phyloP scores from a whole-genome alignment of 2,329 filamentous ascomycete genomes.

The Tympanopsis confertula region DNA sequence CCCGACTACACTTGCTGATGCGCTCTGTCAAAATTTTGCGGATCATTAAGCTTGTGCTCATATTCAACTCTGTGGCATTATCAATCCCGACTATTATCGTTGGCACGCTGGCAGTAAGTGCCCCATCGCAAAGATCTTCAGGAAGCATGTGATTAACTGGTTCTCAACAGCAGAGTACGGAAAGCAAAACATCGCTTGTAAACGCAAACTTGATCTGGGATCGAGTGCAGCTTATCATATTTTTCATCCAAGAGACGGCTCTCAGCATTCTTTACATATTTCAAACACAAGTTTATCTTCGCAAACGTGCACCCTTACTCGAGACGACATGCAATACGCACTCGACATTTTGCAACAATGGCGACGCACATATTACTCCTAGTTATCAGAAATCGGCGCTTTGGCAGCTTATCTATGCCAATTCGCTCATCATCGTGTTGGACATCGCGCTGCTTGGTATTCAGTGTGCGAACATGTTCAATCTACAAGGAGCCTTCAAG shows the following conservation, averaged over 20 bases:
- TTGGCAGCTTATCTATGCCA: constrained; percentile 20
- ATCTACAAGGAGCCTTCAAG: constrained; percentile 19
- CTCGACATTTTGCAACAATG: constrained; percentile 7
- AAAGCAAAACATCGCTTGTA: constrained; percentile 10
- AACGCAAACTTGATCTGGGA: constrained; percentile 15
- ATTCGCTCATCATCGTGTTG: constrained; percentile 23
- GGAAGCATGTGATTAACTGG: constrained; percentile 1
- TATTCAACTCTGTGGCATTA: constrained; percentile 15
- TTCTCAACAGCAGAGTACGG: constrained; percentile 10
- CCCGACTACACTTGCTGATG: constrained; percentile 16
- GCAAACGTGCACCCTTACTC: too few species aligned
- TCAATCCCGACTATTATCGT: constrained; percentile 14
- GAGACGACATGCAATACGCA: too few species aligned
- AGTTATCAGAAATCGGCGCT: constrained; percentile 8
- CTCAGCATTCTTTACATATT: constrained; percentile 17
- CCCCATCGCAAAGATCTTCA: not conserved
- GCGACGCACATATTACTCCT: not conserved
- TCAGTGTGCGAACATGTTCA: constrained; percentile 21
- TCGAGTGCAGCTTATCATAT: constrained; percentile 16
- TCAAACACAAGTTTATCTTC: too few species aligned
- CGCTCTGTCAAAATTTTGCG: constrained; percentile 9
- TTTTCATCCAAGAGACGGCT: constrained; percentile 17
- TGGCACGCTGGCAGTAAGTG: constrained; percentile 12
- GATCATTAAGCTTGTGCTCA: constrained; percentile 10
- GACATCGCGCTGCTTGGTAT: constrained; percentile 23